A percentile compares a stretch with the other conserved stretches of the same genome.
These are phyloP conservation scores for Sphaerostilbella broomeana DNA, from an alignment of 2,329 filamentous ascomycete genomes.

Conservation along the genomic window DNA sequence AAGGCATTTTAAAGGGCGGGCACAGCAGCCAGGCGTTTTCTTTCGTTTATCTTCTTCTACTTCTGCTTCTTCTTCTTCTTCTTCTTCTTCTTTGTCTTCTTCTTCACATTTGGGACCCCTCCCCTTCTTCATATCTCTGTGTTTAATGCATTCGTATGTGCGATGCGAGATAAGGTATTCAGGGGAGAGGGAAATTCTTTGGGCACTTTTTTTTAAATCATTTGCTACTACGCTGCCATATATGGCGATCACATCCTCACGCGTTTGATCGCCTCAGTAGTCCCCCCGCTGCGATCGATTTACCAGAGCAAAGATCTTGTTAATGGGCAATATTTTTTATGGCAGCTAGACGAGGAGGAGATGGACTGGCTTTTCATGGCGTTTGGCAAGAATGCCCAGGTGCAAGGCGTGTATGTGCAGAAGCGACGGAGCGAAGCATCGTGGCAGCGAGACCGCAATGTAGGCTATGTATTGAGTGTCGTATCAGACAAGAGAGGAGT, in stretches of 20 bases:
- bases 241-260: too few species aligned
- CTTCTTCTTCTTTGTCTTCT: slow-evolving; percentile 14
- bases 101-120: slow-evolving; percentile 12
- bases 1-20: slow-evolving; percentile 10
- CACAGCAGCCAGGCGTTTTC: slow-evolving; percentile 10
- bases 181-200: too few species aligned
- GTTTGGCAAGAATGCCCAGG: slow-evolving; percentile 8
- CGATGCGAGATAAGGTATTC: too few species aligned
- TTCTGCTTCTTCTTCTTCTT: slow-evolving; percentile 7
- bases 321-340: too few species aligned
- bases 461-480: too few species aligned
- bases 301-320: too few species aligned
- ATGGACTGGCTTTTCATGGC: slow-evolving; percentile 1
- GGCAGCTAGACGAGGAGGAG: neutral
- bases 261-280: too few species aligned
- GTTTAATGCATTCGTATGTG: too few species aligned
- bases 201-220: too few species aligned
- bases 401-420: slow-evolving; percentile 8
- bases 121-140: slow-evolving; percentile 7
- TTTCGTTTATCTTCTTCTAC: slow-evolving; percentile 14
- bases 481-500: too few species aligned
- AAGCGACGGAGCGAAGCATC: neutral
- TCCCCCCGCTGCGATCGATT: too few species aligned
- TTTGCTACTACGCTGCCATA: too few species aligned
- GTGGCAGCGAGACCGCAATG: slow-evolving; percentile 3